phyloP scores from a whole-genome alignment of 2,329 filamentous ascomycete species.

The Fusarium goolgardi region DNA sequence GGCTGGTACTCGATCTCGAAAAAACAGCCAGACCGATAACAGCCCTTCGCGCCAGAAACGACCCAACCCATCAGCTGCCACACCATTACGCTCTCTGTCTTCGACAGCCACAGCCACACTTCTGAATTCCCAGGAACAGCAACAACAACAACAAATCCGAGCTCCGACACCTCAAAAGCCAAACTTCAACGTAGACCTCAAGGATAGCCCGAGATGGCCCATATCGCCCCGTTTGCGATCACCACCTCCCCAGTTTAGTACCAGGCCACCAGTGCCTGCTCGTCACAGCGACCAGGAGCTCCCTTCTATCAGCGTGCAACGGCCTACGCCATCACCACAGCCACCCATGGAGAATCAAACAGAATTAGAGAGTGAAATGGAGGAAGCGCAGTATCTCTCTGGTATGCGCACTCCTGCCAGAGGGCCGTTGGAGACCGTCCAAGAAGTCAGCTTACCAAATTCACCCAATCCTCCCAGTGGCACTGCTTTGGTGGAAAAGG shows the following conservation, averaged over 20 bases:
- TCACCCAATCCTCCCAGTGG: constrained; percentile 68
- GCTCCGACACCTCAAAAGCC: constrained; percentile 74
- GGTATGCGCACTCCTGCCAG: constrained; percentile 70
- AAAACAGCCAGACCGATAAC: constrained; percentile 72
- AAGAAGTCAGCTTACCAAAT: constrained; percentile 84
- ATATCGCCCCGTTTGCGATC: constrained; percentile 81
- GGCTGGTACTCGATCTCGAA: constrained; percentile 66
- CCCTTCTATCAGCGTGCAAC: constrained; percentile 65
- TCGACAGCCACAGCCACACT: constrained; percentile 75
- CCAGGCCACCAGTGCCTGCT: constrained; percentile 58
- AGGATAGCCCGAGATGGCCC: constrained; percentile 77
- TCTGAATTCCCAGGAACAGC: constrained; percentile 70
- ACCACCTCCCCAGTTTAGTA: constrained; percentile 70
- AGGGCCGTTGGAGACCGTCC: constrained; percentile 85
- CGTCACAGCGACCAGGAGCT: constrained; percentile 63
- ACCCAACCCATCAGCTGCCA: constrained; percentile 67
- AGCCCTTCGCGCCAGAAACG: constrained; percentile 68
- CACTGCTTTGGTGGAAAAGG: constrained; percentile 61
- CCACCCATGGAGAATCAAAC: constrained; percentile 54
- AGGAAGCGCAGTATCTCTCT: constrained; percentile 59
- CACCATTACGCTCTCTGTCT: constrained; percentile 75
- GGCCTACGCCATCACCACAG: constrained; percentile 60
- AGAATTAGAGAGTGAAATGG: constrained; percentile 64
- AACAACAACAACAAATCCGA: constrained; percentile 65
- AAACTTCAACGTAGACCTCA: constrained; percentile 60